Evolutionary conservation across 2,329 filamentous ascomycete genomes (phyloP), one percentile per base, ranked within the genome.

Genomic region (Calonectria honghensis): DNA sequence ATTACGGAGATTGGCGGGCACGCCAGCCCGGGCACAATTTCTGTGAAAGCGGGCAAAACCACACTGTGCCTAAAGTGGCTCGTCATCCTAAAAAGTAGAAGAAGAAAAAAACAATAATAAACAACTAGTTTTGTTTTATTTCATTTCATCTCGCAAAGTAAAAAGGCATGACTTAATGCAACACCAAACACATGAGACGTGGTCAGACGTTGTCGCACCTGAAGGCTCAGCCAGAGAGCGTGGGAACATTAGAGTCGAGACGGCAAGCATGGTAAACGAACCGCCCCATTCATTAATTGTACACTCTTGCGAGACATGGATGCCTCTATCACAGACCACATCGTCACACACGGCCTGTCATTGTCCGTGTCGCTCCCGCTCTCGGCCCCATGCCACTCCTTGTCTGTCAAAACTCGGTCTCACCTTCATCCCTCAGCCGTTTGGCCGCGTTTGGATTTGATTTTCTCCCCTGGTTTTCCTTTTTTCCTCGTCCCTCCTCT

Each of bases 341-440:
- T 35, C 32, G 52, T 66, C 71, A 69, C 57, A 37, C 13, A 70
- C 54, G 52, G 35, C 48, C 32, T 35, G 6, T 31, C 41, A 39
- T 18, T 35, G 64, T 24, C 64, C 61, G 31, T 52, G 51, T 54
- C 29, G 51, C 57, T 61, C 32, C 57, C 57, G 57, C 57, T 27
- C 68, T 77, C 66, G 70, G 52, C 68, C 61, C 63, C 32, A 48
- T 51, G 45, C 41, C 39, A 29, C 29, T 27, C 71, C 78, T 73
- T 80, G 77, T 68, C 72, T 76, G 75, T 73, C 75, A 79, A 75
- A 67, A 68, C 61, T 75, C 74, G 61, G 59, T 52, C 72, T 68
- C 64, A 69, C 64, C 73, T 77, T 67, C 52, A 32, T 51, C 50
- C 59, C 51, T 50, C 37, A 20, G 51, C 39, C 57, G 14, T 67